Evolutionary conservation across 805 yeast species (phyloP).

Genomic region (Saccharomycopsis sp.): DNA sequence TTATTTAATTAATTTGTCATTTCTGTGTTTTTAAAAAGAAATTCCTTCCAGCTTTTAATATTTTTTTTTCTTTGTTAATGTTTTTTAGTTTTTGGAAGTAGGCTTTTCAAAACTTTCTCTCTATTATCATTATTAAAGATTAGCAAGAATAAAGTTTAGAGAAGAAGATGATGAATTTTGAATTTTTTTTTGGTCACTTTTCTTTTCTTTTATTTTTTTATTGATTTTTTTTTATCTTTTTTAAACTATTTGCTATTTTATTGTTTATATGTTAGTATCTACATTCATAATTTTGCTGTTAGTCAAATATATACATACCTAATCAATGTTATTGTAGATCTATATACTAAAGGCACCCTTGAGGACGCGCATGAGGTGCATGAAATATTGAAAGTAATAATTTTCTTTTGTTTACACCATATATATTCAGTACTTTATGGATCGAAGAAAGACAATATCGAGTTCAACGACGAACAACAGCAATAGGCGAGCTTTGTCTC

Average conservation of each 20-base stretch:
- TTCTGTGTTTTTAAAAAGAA: too few species aligned
- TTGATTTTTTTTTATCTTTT: background rate
- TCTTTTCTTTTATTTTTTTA: background rate
- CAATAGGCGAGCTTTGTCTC: background rate
- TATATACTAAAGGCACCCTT: too few species aligned
- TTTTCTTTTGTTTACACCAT: background rate
- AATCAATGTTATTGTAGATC: too few species aligned
- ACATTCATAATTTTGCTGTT: too few species aligned
- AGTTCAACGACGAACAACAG: background rate
- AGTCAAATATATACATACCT: too few species aligned
- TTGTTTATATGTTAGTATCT: too few species aligned
- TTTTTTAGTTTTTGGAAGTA: too few species aligned
- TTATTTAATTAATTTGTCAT: too few species aligned
- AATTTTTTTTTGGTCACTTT: background rate
- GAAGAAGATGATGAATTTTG: background rate
- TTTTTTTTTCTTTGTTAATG: too few species aligned
- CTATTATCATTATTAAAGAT: background rate
- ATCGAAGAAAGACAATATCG: background rate
- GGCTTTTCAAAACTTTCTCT: too few species aligned
- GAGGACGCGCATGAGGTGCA: too few species aligned
- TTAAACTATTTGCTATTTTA: background rate
- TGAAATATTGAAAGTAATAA: background rate
- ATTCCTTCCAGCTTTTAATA: too few species aligned
- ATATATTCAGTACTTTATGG: background rate
- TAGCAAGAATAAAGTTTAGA: background rate